phyloP scores from a whole-genome alignment of 2,329 filamentous ascomycete genomes.

The Thelonectria olida region DNA sequence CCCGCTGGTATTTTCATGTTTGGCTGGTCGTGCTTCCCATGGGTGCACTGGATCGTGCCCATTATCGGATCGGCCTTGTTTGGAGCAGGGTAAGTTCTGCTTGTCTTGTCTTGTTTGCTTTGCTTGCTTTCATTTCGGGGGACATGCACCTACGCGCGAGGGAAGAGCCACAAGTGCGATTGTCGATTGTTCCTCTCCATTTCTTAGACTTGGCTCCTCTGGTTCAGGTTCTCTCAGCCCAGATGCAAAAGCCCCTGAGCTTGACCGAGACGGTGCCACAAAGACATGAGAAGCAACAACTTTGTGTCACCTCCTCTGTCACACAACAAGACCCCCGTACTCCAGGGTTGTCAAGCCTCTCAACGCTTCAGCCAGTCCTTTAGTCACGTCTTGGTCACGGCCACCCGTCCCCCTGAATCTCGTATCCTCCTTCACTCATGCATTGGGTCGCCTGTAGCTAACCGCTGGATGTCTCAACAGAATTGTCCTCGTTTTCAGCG shows the following conservation, averaged over 20 bases:
- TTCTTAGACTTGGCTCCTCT: not conserved
- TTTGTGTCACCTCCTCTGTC: constrained; percentile 13
- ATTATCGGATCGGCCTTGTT: constrained; percentile 79
- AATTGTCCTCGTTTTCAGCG: constrained; percentile 80
- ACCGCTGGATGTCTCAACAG: constrained; percentile 53
- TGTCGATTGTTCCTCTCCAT: not conserved
- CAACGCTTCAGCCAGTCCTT: constrained; percentile 24
- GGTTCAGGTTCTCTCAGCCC: not conserved
- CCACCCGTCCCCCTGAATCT: constrained; percentile 26
- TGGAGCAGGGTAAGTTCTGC: constrained; percentile 69
- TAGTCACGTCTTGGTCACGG: constrained; percentile 48
- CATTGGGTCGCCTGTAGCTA: constrained; percentile 36
- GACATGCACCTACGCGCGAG: constrained; percentile 1
- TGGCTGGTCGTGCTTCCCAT: constrained; percentile 82
- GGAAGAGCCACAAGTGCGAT: constrained; percentile 10
- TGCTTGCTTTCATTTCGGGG: not conserved
- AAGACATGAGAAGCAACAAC: not conserved
- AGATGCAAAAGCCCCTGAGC: not conserved
- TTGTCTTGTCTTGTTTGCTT: not conserved
- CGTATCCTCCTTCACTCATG: constrained; percentile 25
- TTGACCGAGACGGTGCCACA: constrained; percentile 9
- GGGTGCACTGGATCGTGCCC: constrained; percentile 79
- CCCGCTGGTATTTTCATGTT: constrained; percentile 89
- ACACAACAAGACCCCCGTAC: constrained; percentile 23
- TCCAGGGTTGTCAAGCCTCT: constrained; percentile 12